Conservation (phyloP, 345 rosid species). For the Nephelium lappaceum region DNA sequence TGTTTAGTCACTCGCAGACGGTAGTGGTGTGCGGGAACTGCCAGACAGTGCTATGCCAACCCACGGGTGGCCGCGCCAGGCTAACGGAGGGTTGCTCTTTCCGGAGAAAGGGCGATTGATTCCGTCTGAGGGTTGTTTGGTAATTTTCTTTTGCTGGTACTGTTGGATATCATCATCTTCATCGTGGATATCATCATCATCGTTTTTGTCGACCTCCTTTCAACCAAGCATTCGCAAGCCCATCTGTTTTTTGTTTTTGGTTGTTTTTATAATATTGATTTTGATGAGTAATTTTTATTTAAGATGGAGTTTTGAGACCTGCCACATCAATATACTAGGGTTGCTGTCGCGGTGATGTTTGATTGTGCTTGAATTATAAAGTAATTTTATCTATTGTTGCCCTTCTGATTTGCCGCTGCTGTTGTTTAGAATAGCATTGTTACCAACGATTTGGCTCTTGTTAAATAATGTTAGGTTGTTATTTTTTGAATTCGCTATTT, state of each 20-base stretch:
- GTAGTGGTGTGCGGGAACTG: conserved; percentile 65
- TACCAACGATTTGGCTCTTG: no score
- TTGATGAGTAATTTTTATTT: conserved; percentile 17
- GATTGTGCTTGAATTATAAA: not conserved
- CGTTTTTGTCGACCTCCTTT: not conserved
- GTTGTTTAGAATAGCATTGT: not conserved
- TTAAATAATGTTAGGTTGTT: not conserved
- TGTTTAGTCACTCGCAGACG: conserved; percentile 66
- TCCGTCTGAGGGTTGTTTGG: not conserved
- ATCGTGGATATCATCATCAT: not conserved
- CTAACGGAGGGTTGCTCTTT: conserved; percentile 60
- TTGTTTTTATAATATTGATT: conserved; percentile 1
- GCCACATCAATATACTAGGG: not conserved
- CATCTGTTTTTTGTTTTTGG: not conserved
- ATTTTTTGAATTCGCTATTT: not conserved
- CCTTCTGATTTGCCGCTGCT: no score
- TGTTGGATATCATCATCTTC: conserved; percentile 6
- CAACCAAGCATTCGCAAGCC: not conserved
- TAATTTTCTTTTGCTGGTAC: not conserved
- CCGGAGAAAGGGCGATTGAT: conserved; percentile 49
- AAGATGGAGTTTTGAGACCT: not conserved
- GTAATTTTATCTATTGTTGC: not conserved
- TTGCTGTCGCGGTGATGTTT: not conserved
- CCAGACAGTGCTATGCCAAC: conserved; percentile 58
- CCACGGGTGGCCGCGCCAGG: conserved; percentile 58